A percentile compares a stretch with the other conserved stretches of the same genome.
phyloP scores from a whole-genome alignment of 108 stramenopile species.

The Skeletonema marinoi region DNA sequence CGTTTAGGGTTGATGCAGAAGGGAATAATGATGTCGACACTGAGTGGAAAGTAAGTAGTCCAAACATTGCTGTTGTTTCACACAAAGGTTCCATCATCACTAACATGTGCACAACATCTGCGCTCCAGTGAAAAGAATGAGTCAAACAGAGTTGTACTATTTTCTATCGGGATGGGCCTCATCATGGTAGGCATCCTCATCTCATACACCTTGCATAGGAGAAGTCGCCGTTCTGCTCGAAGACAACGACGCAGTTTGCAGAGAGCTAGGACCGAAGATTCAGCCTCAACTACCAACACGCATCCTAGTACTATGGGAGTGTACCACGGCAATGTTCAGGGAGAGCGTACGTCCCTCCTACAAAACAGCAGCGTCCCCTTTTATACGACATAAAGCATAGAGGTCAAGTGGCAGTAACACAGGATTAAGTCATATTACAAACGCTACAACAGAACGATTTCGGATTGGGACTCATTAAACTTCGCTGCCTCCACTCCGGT shows the following conservation, averaged over 20 bases:
- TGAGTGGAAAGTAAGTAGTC: slow-evolving; percentile 20
- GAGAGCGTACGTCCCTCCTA: neutral
- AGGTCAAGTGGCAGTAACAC: neutral
- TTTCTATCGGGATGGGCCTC: neutral
- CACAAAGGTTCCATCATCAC: neutral
- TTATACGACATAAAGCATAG: neutral
- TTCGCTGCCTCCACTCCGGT: neutral
- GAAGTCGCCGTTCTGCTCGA: neutral
- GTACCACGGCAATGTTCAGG: neutral
- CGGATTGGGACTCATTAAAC: neutral
- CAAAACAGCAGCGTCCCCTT: neutral
- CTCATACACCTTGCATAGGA: neutral
- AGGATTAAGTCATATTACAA: neutral
- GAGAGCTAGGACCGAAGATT: neutral
- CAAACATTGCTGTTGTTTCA: neutral
- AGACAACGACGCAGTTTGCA: neutral
- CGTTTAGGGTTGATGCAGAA: slow-evolving; percentile 31
- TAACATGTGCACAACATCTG: neutral
- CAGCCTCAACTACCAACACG: neutral
- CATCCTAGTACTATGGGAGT: neutral
- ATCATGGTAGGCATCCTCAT: neutral
- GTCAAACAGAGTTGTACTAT: neutral
- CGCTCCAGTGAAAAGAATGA: neutral
- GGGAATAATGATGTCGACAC: slow-evolving; percentile 31
- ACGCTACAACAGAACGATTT: neutral